Base-by-base conservation (phyloP, 164 flowering plant species). In the Chimonanthus praecox region DNA sequence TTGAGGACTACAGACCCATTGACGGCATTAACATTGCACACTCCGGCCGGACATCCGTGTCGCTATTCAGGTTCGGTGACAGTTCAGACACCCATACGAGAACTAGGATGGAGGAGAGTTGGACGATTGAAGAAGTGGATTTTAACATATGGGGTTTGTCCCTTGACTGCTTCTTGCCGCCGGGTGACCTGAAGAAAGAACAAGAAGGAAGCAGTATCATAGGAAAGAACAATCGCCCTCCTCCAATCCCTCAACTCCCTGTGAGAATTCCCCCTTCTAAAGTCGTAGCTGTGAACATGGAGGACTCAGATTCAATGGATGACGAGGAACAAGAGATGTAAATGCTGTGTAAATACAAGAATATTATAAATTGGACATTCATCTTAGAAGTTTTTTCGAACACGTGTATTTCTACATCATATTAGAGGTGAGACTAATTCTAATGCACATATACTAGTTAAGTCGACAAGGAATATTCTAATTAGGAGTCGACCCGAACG, bases 1-100 rank as follows among this genome's bases (percentile, higher is more conserved):
- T 94, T 18, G 77, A 84, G 63, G 97, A 94, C 72, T 94, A 94
- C 79, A 77, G 88, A 8, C 78, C 81, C 16, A 61, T 94, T 2
- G 97, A 94, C 7, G 99, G 99, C 5, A 78, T 94, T 21, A 87
- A 83, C 77, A 84, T 94, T 3, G 97, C 99, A 3, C 97, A 94
- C 66, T 76, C 81, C 1, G 99, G 99, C 3, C 77, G 76, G 69
- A 92, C 94, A 0, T 45, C 72, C 0, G 99, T 87, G 15, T 86
- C 97, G 0, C 62, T 92, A 66, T 85, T 90, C 58, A 74, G 97
- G 80, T 92, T 85, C 64, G 97, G 97, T 0, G 98, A 90, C 70
- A 78, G 58, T 75, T 49, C 89, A 0, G 92, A 87, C 18, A 78
- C 67, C 49, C 94, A 89, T 74, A 82, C 92, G 0, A 82, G 88